A percentile compares a stretch with the other conserved stretches of the same genome.
Conservation (phyloP, 2,329 filamentous ascomycete genomes). For the Colletotrichum plurivorum region DNA sequence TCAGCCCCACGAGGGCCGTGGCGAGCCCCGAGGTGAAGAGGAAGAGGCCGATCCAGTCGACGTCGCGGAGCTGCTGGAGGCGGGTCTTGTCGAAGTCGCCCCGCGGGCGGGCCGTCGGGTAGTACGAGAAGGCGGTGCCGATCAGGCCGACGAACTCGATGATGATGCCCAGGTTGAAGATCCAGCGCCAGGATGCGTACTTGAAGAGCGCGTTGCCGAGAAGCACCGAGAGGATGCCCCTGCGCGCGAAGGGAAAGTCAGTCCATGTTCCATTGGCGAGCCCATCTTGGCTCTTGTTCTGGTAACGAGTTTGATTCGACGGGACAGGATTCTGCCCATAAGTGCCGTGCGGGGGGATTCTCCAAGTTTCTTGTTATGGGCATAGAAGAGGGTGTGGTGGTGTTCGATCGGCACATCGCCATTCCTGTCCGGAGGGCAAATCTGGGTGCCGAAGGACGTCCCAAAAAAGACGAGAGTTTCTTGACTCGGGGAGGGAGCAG, state of each 20-base stretch:
- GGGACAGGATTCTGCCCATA: not conserved
- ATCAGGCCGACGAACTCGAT: constrained; percentile 44
- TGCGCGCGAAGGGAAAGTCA: constrained; percentile 37
- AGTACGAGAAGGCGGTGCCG: constrained; percentile 46
- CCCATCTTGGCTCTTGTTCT: not conserved
- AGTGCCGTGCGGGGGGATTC: constrained; percentile 21
- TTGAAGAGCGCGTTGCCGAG: constrained; percentile 47
- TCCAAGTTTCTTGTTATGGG: not conserved
- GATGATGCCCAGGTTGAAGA: constrained; percentile 47
- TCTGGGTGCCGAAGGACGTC: constrained; percentile 6
- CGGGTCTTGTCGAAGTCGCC: constrained; percentile 48
- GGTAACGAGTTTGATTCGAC: not conserved
- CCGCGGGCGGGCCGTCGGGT: constrained; percentile 45
- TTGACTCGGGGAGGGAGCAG: not conserved
- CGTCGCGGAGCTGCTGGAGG: constrained; percentile 47
- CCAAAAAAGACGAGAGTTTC: constrained; percentile 19
- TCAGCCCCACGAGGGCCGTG: constrained; percentile 43
- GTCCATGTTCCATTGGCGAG: not conserved
- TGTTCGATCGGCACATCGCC: constrained; percentile 32
- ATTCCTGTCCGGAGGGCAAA: constrained; percentile 8
- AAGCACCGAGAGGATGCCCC: constrained; percentile 45
- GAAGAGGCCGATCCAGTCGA: constrained; percentile 48
- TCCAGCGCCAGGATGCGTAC: constrained; percentile 48
- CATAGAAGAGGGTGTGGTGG: constrained; percentile 14
- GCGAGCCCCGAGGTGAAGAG: constrained; percentile 44